Conservation (phyloP, 2,329 filamentous ascomycete genomes). For the Lasiodiplodia hormozganensis region DNA sequence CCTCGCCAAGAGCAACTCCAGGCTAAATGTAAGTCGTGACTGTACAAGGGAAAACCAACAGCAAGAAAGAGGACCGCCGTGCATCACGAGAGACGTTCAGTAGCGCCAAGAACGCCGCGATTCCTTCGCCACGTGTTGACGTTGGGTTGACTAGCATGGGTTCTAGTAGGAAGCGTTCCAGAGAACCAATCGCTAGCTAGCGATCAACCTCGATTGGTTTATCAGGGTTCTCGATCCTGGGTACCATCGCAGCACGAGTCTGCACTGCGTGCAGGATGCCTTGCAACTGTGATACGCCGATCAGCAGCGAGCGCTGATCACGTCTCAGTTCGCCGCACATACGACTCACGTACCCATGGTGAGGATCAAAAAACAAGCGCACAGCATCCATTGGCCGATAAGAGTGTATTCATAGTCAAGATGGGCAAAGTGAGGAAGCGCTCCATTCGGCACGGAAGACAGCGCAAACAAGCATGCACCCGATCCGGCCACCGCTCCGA, state of each 20-base stretch:
- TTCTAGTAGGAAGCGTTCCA: neutral
- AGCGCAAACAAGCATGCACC: neutral
- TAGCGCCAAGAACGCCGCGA: slow-evolving; percentile 3
- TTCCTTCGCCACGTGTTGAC: slow-evolving; percentile 19
- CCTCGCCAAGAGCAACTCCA: neutral
- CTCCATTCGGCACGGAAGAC: neutral
- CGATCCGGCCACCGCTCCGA: neutral
- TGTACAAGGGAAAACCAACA: neutral
- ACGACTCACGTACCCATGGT: neutral
- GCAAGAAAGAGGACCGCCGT: neutral
- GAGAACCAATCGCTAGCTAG: neutral
- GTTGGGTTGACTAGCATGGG: neutral
- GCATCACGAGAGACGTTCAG: slow-evolving; percentile 4
- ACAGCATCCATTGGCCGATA: neutral
- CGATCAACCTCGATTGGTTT: neutral
- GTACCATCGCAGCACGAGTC: neutral
- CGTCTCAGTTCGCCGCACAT: neutral
- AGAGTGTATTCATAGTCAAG: neutral
- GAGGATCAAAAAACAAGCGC: neutral
- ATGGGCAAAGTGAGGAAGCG: neutral
- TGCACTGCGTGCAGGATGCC: neutral
- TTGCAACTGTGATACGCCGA: neutral
- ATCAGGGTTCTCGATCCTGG: neutral
- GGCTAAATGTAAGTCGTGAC: slow-evolving; percentile 10
- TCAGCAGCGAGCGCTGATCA: neutral